phyloP scores from a whole-genome alignment of 139 green algal species.

The Ettlia oleoabundans region DNA sequence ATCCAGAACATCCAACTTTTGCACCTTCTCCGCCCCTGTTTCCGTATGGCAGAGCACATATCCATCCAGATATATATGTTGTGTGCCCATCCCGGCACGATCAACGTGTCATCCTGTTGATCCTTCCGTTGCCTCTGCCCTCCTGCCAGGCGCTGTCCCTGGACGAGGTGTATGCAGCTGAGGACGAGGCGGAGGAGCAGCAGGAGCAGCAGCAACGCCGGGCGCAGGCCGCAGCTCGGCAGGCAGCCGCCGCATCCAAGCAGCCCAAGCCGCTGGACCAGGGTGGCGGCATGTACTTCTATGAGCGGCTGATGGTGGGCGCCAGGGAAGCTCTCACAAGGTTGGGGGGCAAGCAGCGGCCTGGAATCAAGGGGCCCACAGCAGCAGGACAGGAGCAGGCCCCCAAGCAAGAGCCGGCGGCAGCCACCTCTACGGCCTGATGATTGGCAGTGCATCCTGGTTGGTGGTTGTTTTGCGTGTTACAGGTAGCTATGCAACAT shows the following conservation, averaged over 20 bases:
- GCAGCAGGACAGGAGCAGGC: neutral
- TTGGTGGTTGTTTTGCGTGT: too few relatives aligned
- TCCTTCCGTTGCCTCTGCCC: neutral
- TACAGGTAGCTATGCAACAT: too few relatives aligned
- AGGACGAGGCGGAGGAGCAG: conserved; percentile 45
- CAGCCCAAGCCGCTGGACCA: conserved; percentile 39
- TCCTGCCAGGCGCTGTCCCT: conserved; percentile 45
- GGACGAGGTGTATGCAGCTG: conserved; percentile 52
- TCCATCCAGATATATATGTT: too few relatives aligned
- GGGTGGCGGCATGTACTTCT: conserved; percentile 31
- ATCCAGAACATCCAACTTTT: too few relatives aligned
- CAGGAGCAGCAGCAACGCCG: neutral
- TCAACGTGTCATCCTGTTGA: too few relatives aligned
- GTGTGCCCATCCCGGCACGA: too few relatives aligned
- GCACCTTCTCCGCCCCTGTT: too few relatives aligned
- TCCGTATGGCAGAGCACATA: too few relatives aligned
- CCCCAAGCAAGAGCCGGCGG: neutral
- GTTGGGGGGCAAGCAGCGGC: neutral
- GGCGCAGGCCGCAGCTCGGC: neutral
- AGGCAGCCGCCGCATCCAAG: neutral
- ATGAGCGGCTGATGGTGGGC: conserved; percentile 1
- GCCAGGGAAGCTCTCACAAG: neutral
- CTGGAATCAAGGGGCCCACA: too few relatives aligned
- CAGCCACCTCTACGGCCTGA: too few relatives aligned
- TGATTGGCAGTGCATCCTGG: too few relatives aligned